These are phyloP conservation scores for Chaetoscypha palmicola DNA, from an alignment of 2,329 filamentous ascomycete species.

Conservation along the genomic window DNA sequence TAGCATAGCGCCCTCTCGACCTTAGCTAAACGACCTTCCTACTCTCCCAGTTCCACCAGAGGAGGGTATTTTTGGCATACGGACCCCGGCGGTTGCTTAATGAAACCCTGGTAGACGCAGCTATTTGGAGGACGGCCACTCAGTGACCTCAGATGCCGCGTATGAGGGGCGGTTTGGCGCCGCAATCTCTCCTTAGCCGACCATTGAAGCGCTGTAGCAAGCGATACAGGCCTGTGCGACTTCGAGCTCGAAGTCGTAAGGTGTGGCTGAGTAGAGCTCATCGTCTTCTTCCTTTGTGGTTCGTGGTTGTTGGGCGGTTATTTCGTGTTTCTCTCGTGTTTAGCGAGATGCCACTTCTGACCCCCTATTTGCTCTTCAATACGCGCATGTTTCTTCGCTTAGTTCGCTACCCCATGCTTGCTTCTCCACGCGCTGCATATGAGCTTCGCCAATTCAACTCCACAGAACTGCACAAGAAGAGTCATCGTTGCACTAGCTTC, in stretches of 20 bases:
- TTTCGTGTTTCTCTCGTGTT: conserved; percentile 29
- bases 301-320: conserved; percentile 14
- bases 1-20: conserved; percentile 4
- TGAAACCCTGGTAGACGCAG: conserved; percentile 6
- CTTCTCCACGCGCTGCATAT: conserved; percentile 24
- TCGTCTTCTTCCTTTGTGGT: conserved; percentile 3
- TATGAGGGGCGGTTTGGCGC: conserved; percentile 20
- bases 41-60: not conserved
- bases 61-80: not conserved
- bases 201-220: conserved; percentile 8
- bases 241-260: not conserved
- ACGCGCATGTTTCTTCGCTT: conserved; percentile 22
- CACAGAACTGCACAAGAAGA: conserved; percentile 14
- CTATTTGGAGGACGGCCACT: not conserved
- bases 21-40: not conserved
- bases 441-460: conserved; percentile 2
- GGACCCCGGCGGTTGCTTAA: conserved; percentile 5
- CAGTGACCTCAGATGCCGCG: not conserved
- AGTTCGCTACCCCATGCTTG: not conserved
- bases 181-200: conserved; percentile 24
- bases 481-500: conserved; percentile 19
- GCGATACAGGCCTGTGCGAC: not conserved
- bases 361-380: conserved; percentile 16
- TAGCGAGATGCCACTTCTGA: conserved; percentile 12
- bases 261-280: not conserved